Percentiles rank a stretch among this genome's conserved stretches.
phyloP scores from a whole-genome alignment of 345 rosid genomes.

The Pelargonium nanum region DNA sequence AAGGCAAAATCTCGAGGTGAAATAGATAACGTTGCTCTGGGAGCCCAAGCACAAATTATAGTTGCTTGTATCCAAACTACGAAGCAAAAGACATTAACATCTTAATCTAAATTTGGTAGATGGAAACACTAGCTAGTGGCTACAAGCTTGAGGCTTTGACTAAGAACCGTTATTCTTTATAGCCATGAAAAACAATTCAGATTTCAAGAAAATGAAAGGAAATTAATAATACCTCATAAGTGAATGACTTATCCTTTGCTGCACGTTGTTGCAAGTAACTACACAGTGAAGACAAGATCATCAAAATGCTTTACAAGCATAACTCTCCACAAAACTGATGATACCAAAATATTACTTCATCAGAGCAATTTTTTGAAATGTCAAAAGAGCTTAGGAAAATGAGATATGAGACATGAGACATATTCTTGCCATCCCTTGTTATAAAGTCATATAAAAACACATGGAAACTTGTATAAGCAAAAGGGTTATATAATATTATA shows the following conservation, averaged over 20 bases:
- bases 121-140: too few species aligned
- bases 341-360: too few species aligned
- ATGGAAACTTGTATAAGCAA: not conserved
- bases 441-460: not conserved
- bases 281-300: conserved; percentile 19
- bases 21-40: too few species aligned
- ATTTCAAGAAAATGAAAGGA: not conserved
- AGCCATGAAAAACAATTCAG: too few species aligned
- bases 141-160: too few species aligned
- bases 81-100: too few species aligned
- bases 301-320: not conserved
- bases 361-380: not conserved
- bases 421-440: not conserved
- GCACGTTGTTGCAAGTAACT: conserved; percentile 82
- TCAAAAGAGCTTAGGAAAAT: not conserved
- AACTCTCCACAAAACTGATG: not conserved
- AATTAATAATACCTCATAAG: conserved; percentile 63
- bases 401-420: not conserved
- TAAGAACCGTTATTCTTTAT: too few species aligned
- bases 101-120: too few species aligned
- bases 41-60: too few species aligned
- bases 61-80: too few species aligned
- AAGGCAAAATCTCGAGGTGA: too few species aligned
- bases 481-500: conserved; percentile 6
- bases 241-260: conserved; percentile 65